Conservation (phyloP, 2,329 filamentous ascomycete genomes). For the Arachnomyces sp. region DNA sequence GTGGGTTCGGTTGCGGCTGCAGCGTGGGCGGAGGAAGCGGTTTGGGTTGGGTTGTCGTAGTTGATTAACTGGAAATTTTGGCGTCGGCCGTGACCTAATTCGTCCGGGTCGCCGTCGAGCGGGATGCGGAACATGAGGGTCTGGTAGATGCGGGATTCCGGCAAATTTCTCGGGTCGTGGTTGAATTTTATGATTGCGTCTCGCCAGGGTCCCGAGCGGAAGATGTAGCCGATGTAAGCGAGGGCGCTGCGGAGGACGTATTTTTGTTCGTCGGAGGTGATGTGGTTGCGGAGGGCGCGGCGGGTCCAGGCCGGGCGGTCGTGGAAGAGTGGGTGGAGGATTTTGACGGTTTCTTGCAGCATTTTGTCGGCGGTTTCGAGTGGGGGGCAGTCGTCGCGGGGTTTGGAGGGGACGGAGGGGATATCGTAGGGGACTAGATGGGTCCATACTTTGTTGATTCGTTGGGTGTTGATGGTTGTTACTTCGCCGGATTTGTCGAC, state of each 20-base stretch:
- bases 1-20: constrained; percentile 6
- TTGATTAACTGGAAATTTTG: constrained; percentile 21
- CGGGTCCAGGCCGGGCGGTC: constrained; percentile 80
- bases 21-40: constrained; percentile 8
- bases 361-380: constrained; percentile 45
- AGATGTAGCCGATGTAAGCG: constrained; percentile 83
- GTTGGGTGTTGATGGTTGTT: constrained; percentile 51
- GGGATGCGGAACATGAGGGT: constrained; percentile 76
- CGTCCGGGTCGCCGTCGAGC: constrained; percentile 16
- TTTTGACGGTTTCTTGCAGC: constrained; percentile 57
- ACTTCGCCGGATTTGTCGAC: constrained; percentile 50
- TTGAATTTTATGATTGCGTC: constrained; percentile 82
- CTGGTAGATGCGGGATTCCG: constrained; percentile 75
- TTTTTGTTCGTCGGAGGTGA: constrained; percentile 46
- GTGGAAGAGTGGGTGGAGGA: constrained; percentile 59
- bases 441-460: constrained; percentile 51
- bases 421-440: constrained; percentile 56
- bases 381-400: constrained; percentile 49
- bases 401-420: constrained; percentile 52
- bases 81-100: constrained; percentile 21
- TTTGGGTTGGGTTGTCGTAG: constrained; percentile 16
- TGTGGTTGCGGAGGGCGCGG: constrained; percentile 67
- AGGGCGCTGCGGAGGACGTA: constrained; percentile 63
- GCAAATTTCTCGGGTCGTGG: constrained; percentile 65
- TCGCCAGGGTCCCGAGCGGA: constrained; percentile 85